A percentile compares a stretch with the other conserved stretches of the same genome.
These are phyloP conservation scores for Eimeria falciformis DNA, from an alignment of 169 alveolate genomes.

Conservation along the genomic window DNA sequence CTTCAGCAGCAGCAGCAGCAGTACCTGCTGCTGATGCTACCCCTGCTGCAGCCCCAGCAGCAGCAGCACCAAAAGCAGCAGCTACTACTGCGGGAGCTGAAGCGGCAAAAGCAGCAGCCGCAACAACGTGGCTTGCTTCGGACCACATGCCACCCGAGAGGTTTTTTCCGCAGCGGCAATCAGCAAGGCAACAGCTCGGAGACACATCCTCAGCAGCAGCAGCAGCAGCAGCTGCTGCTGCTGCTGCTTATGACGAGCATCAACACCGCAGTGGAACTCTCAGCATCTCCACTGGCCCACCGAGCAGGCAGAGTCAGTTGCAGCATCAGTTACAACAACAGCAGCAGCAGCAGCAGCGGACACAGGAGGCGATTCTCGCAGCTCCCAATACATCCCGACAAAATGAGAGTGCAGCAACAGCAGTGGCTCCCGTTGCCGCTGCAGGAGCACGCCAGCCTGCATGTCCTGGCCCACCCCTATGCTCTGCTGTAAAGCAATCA, in stretches of 20 bases:
- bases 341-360: not conserved
- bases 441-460: no score
- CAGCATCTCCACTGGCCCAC: not conserved
- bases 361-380: not conserved
- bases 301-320: constrained; percentile 20
- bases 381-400: not conserved
- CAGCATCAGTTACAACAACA: not conserved
- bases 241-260: not conserved
- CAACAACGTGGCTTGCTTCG: no score
- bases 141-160: no score
- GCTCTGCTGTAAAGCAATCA: no score
- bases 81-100: not conserved
- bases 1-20: constrained; percentile 4
- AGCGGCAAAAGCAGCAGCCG: not conserved
- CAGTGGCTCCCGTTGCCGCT: not conserved
- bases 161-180: not conserved
- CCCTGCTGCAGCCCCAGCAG: not conserved
- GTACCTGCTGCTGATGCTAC: constrained; percentile 22
- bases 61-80: constrained; percentile 28
- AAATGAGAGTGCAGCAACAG: not conserved
- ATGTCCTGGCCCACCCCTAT: no score
- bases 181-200: not conserved
- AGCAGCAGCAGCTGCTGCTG: not conserved
- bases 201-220: not conserved
- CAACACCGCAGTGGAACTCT: not conserved